Conservation (phyloP, 108 stramenopile species). For the Licmophora abbreviata region DNA sequence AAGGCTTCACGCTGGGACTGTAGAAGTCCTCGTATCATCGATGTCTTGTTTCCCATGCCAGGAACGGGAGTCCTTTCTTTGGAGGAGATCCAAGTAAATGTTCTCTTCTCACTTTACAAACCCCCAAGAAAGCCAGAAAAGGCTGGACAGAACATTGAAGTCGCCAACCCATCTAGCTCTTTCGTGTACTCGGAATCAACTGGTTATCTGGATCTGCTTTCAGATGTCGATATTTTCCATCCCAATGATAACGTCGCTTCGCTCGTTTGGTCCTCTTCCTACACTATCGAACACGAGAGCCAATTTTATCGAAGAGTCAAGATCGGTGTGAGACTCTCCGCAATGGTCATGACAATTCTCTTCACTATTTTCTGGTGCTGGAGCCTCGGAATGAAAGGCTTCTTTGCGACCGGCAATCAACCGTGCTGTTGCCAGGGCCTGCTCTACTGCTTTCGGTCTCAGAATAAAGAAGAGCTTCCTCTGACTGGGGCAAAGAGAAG, state of each 20-base stretch:
- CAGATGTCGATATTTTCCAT: too few species aligned
- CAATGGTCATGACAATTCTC: constrained; percentile 30
- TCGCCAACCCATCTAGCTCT: constrained; percentile 6
- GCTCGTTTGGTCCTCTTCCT: constrained; percentile 35
- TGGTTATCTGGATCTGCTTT: constrained; percentile 1
- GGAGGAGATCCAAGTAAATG: constrained; percentile 37
- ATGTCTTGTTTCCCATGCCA: constrained; percentile 57
- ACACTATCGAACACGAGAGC: constrained; percentile 43
- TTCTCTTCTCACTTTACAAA: constrained; percentile 25
- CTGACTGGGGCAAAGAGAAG: constrained; percentile 5
- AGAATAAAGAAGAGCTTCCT: constrained; percentile 1
- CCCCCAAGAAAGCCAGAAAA: background rate
- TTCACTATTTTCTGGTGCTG: constrained; percentile 57
- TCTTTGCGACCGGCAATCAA: background rate
- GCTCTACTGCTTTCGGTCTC: background rate
- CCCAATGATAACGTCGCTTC: constrained; percentile 10
- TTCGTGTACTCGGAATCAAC: constrained; percentile 7
- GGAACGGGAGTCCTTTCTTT: constrained; percentile 44
- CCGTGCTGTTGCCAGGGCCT: background rate
- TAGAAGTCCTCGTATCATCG: constrained; percentile 27
- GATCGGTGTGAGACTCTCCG: constrained; percentile 30
- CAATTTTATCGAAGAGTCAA: constrained; percentile 20
- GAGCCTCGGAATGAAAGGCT: constrained; percentile 38
- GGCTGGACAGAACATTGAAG: background rate
- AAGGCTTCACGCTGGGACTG: constrained; percentile 33